A percentile compares a stretch with the other conserved stretches of the same genome.
Evolutionary conservation across 177 flowering plant genomes (phyloP).

Genomic region (Vitis hybrid): DNA sequence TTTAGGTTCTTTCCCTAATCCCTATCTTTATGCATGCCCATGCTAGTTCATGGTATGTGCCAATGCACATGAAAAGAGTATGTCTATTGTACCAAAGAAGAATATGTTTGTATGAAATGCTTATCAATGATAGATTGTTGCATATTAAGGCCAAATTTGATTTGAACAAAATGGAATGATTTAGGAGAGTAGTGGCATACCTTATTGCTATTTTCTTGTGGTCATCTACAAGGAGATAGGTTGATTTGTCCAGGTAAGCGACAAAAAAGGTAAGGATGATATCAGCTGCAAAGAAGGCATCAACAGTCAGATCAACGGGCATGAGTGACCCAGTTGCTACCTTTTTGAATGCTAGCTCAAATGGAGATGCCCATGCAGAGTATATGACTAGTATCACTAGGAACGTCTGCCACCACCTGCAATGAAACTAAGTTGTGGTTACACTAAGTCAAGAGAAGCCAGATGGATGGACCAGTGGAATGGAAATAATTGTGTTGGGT

Average conservation of each 20-base stretch:
- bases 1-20: no score
- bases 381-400: constrained; percentile 73
- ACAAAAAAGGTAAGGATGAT: constrained; percentile 81
- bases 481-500: no score
- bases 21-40: no score
- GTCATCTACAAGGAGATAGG: constrained; percentile 75
- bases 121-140: no score
- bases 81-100: no score
- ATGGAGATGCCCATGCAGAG: constrained; percentile 89
- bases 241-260: constrained; percentile 82
- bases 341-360: constrained; percentile 71
- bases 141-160: no score
- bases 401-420: constrained; percentile 79
- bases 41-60: no score
- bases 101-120: no score
- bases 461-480: no score
- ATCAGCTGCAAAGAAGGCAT: constrained; percentile 69
- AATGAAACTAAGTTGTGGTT: background rate
- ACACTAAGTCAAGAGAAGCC: no score
- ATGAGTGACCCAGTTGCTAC: constrained; percentile 51
- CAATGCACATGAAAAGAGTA: no score
- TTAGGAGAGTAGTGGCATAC: constrained; percentile 23
- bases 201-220: constrained; percentile 67
- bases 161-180: background rate
- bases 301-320: constrained; percentile 65